Evolutionary conservation across 352 stramenopile species (phyloP).

Genomic region (Plasmopara halstedii): DNA sequence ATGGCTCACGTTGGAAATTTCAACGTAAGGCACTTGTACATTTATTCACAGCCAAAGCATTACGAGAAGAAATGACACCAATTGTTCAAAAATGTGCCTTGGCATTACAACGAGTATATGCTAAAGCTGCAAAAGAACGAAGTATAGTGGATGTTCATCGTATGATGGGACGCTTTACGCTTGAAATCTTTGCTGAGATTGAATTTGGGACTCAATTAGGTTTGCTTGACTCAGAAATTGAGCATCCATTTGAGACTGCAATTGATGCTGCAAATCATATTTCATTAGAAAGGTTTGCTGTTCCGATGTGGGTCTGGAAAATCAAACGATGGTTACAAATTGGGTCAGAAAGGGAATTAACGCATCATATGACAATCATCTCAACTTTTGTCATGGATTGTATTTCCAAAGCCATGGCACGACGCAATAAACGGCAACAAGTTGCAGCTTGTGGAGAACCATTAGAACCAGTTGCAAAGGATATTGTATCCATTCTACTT

Average conservation of each 20-base stretch:
- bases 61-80: slow-evolving; percentile 32
- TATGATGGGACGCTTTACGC: slow-evolving; percentile 30
- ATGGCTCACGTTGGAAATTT: slow-evolving; percentile 35
- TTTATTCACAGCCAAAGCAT: slow-evolving; percentile 33
- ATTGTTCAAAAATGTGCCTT: slow-evolving; percentile 27
- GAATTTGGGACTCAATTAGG: slow-evolving; percentile 32
- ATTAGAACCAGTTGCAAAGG: slow-evolving; percentile 11
- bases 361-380: slow-evolving; percentile 20
- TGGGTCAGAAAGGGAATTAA: slow-evolving; percentile 18
- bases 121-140: slow-evolving; percentile 1
- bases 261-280: slow-evolving; percentile 30
- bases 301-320: slow-evolving; percentile 38
- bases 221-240: slow-evolving; percentile 19
- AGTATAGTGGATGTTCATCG: slow-evolving; percentile 21
- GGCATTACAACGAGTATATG: slow-evolving; percentile 18
- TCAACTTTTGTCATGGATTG: slow-evolving; percentile 20
- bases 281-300: slow-evolving; percentile 16
- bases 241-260: slow-evolving; percentile 29
- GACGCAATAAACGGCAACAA: slow-evolving; percentile 10
- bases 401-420: slow-evolving; percentile 17
- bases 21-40: slow-evolving; percentile 33
- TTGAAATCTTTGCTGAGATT: slow-evolving; percentile 41
- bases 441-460: slow-evolving; percentile 12
- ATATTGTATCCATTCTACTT: slow-evolving; percentile 34
- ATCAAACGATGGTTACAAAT: slow-evolving; percentile 36